These are phyloP conservation scores for Colletotrichum sp. DNA, from an alignment of 2,329 filamentous ascomycete species.

Conservation along the genomic window DNA sequence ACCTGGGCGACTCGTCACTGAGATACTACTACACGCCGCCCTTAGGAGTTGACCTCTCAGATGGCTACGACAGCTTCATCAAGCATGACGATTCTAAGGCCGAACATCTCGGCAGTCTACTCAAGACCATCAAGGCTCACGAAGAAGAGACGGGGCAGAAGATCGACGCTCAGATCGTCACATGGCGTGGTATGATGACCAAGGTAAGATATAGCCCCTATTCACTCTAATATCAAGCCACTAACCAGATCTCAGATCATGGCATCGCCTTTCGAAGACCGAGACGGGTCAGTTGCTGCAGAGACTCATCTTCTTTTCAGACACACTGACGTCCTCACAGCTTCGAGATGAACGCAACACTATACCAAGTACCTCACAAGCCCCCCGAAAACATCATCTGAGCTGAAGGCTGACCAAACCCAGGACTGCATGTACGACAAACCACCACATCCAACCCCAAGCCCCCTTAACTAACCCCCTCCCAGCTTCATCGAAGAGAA, in stretches of 20 bases:
- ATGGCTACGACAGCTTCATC: slow-evolving; percentile 81
- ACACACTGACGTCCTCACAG: slow-evolving; percentile 43
- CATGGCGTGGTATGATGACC: slow-evolving; percentile 98
- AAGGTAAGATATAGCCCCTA: slow-evolving; percentile 63
- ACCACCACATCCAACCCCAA: background rate
- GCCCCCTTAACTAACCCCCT: background rate
- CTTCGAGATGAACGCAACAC: slow-evolving; percentile 95
- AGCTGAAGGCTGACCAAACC: slow-evolving; percentile 20
- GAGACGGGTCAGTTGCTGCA: slow-evolving; percentile 67
- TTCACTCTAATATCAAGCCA: background rate
- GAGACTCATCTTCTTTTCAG: background rate
- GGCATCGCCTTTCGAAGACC: slow-evolving; percentile 80
- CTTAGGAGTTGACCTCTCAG: slow-evolving; percentile 75
- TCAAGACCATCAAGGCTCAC: slow-evolving; percentile 75
- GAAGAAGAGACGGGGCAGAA: slow-evolving; percentile 72
- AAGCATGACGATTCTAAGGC: slow-evolving; percentile 84
- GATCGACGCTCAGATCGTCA: slow-evolving; percentile 80
- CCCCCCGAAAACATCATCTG: slow-evolving; percentile 5
- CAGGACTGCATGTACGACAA: slow-evolving; percentile 59
- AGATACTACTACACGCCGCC: slow-evolving; percentile 86
- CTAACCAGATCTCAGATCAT: slow-evolving; percentile 67
- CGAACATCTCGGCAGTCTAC: slow-evolving; percentile 84
- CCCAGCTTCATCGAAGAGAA: slow-evolving; percentile 93
- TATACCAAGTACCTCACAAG: slow-evolving; percentile 73
- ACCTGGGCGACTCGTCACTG: slow-evolving; percentile 77